phyloP scores from a whole-genome alignment of 768 basidiomycete species.

The Rhodosporidiobolus odoratus region DNA sequence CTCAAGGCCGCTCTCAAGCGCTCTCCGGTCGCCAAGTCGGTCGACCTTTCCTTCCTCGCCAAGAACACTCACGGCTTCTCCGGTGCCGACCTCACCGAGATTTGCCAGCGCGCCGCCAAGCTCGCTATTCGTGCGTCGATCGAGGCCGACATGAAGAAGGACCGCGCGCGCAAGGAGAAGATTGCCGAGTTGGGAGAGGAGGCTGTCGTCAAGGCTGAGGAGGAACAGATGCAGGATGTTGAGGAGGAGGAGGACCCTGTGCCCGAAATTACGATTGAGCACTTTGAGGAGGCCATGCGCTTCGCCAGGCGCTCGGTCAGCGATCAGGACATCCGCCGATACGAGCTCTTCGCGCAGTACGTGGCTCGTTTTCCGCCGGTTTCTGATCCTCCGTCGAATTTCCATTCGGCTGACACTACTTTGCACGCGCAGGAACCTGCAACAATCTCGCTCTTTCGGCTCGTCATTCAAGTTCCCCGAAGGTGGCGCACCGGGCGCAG shows the following conservation, averaged over 20 bases:
- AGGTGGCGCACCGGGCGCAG: conserved; percentile 46
- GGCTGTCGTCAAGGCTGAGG: conserved; percentile 64
- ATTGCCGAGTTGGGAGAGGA: conserved; percentile 70
- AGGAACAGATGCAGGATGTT: conserved; percentile 56
- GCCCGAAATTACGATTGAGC: conserved; percentile 58
- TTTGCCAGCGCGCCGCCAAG: conserved; percentile 96
- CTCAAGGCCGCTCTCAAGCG: conserved; percentile 86
- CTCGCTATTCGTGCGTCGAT: conserved; percentile 92
- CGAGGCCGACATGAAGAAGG: conserved; percentile 75
- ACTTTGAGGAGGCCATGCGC: conserved; percentile 99
- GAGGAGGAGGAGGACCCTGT: conserved; percentile 93
- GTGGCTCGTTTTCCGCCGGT: conserved; percentile 42
- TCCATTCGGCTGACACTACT: conserved; percentile 50
- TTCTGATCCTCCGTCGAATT: conserved; percentile 4
- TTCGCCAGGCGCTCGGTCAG: conserved; percentile 87
- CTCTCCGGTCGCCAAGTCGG: conserved; percentile 74
- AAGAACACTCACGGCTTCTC: conserved; percentile 96
- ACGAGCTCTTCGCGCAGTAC: conserved; percentile 91
- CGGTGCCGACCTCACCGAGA: conserved; percentile 99
- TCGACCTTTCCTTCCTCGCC: conserved; percentile 78
- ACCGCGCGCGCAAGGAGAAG: conserved; percentile 72
- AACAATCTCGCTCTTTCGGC: conserved; percentile 86
- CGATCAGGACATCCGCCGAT: conserved; percentile 52
- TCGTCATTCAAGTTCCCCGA: conserved; percentile 99
- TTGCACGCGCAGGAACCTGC: conserved; percentile 54